Conservation (phyloP, 352 stramenopile species). For the Pythium sp. region DNA sequence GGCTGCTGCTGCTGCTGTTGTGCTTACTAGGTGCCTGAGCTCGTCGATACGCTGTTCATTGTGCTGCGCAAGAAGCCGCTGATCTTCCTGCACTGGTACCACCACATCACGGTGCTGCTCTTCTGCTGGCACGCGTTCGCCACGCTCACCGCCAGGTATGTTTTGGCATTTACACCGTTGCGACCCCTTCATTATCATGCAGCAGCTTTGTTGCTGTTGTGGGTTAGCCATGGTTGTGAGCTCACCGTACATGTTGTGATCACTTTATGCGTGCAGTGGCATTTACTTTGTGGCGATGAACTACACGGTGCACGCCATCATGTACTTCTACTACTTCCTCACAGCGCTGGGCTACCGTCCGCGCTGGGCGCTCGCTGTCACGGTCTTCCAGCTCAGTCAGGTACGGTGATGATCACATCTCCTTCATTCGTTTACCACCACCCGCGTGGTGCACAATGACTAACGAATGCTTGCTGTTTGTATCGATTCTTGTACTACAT, state of each 20-base stretch:
- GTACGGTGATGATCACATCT: too few species aligned
- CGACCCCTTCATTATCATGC: not conserved
- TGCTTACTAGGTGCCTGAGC: conserved; percentile 71
- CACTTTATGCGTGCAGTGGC: conserved; percentile 41
- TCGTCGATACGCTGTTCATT: conserved; percentile 97
- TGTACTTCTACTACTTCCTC: conserved; percentile 98
- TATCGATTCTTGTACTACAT: not conserved
- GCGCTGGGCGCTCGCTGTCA: conserved; percentile 80
- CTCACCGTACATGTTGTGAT: not conserved
- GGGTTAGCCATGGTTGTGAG: not conserved
- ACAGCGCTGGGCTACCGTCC: conserved; percentile 78
- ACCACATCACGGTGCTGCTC: conserved; percentile 97
- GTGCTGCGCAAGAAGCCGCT: conserved; percentile 96
- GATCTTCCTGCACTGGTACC: conserved; percentile 99
- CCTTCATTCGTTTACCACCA: conserved; percentile 4
- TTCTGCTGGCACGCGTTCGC: conserved; percentile 98
- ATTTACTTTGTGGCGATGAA: conserved; percentile 99
- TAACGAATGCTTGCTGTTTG: too few species aligned
- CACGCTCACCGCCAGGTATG: conserved; percentile 80
- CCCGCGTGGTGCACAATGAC: too few species aligned
- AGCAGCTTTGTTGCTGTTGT: not conserved
- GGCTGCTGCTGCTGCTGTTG: conserved; percentile 13
- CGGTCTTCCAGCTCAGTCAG: conserved; percentile 90
- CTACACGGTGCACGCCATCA: conserved; percentile 96
- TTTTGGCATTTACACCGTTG: too few species aligned